Evolutionary conservation across 495 filamentous ascomycete genomes (phyloP).

Genomic region (Penicillium antarcticum): DNA sequence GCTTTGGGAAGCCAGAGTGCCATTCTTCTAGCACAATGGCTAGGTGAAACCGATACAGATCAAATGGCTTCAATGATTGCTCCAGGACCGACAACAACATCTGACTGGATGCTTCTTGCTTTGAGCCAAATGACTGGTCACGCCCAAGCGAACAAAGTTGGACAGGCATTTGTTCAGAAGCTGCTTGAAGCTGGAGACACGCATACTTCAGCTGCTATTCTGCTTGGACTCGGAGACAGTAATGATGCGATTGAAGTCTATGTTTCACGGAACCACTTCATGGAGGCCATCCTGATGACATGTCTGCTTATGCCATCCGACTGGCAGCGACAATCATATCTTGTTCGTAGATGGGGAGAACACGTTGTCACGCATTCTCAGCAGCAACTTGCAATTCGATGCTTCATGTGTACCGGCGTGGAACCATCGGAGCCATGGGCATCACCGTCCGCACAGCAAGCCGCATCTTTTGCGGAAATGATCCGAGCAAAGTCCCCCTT

Average conservation of each 20-base stretch:
- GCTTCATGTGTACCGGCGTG: constrained; percentile 77
- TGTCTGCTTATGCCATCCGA: constrained; percentile 72
- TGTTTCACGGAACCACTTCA: constrained; percentile 81
- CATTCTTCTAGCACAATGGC: constrained; percentile 85
- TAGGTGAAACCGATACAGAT: constrained; percentile 80
- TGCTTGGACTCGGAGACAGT: constrained; percentile 86
- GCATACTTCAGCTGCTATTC: constrained; percentile 84
- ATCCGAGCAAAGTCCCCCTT: constrained; percentile 43
- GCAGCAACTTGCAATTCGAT: constrained; percentile 86
- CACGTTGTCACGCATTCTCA: constrained; percentile 82
- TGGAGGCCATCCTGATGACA: constrained; percentile 84
- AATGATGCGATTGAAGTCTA: constrained; percentile 98
- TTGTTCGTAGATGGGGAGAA: constrained; percentile 94
- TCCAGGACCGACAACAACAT: constrained; percentile 78
- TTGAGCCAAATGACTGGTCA: constrained; percentile 80
- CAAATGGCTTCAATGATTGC: constrained; percentile 71
- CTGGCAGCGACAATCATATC: constrained; percentile 84
- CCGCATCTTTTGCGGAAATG: constrained; percentile 42
- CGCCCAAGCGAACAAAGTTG: constrained; percentile 83
- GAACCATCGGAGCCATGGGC: constrained; percentile 81
- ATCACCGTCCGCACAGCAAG: constrained; percentile 72
- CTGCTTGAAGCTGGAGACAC: constrained; percentile 86
- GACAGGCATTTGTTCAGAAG: constrained; percentile 87
- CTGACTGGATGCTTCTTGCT: constrained; percentile 96
- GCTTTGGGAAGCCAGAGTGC: constrained; percentile 66